Evolutionary conservation across 768 basidiomycete species (phyloP), one percentile per base, ranked within the genome.

Genomic region (Rhodotorula kratochvilovae): DNA sequence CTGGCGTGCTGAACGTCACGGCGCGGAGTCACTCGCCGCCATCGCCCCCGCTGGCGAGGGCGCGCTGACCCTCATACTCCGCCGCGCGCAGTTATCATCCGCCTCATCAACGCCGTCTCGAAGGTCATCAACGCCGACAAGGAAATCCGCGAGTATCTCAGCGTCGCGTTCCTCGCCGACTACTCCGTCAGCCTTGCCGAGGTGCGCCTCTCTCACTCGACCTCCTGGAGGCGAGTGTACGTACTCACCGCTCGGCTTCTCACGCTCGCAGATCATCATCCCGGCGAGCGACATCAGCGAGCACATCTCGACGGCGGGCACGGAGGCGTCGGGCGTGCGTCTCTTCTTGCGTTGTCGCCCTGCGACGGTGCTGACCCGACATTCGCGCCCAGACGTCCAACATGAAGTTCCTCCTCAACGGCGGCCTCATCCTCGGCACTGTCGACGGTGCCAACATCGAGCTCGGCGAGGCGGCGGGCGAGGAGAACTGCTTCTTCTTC

Each of bases 391-490:
- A 36, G 48, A 67, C 63, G 31, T 56, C 54, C 23, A 81, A 81
- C 77, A 81, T 82, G 80, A 82, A 81, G 78, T 92, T 97, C 81
- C 90, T 90, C 76, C 79, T 95, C 62, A 93, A 92, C 76, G 95
- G 95, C 48, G 93, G 92, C 31, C 82, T 97, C 59, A 83, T 97
- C 23, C 65, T 80, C 59, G 77, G 68, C 13, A 80, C 78, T 5
- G 78, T 80, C 82, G 92, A 99, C 81, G 95, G 95, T 65, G 95
- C 95, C 29, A 94, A 92, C 77, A 92, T 92, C 69, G 94, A 97
- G 82, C 97, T 98, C 74, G 93, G 91, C 8, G 92, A 97, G 78
- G 93, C 96, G 80, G 89, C 92, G 58, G 95, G 94, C 42, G 91
- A 92, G 78, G 67, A 73, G 48, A 63, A 71, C 67, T 56, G 64